Base-by-base conservation (phyloP, 129 eudicot genomes). In the Oenanthe sinensis region DNA sequence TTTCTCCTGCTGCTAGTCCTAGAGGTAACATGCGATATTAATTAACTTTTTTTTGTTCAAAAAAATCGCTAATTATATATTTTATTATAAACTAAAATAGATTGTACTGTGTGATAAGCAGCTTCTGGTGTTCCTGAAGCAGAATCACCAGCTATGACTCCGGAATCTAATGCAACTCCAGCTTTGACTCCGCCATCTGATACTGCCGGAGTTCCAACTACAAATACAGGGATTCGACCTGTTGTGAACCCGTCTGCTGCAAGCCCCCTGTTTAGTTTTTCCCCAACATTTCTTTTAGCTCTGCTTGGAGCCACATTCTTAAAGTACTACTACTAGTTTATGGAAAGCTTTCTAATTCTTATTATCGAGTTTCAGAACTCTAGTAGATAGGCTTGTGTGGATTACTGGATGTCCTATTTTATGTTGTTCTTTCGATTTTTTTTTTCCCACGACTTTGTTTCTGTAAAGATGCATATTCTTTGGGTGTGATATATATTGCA, bases 241-340 rank as follows among this genome's bases (percentile, higher is more conserved):
- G 81, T 82, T 54, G 77, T 86, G 77, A 88, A 85, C 20, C 87
- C 96, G 15, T 88, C 98, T 12, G 89, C 88, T 17, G 93, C 92
- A 62, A 62, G 48, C 46, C 84, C 87, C 3, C 67, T 85, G 48
- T 78, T 80, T 20, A 79, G 81, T 43, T 30, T 79, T 81, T 81
- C 88, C n/a, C 89, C 91, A 62, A 76, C 75, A 47, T 77, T 86
- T 80, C 67, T 87, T 44, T 79, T 93, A 10, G 83, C 79, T 20
- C 73, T 84, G 55, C 69, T 84, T 13, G 97, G 87, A 79, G 83
- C 72, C 69, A 65, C 75, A 16, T 80, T 84, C 69, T 75, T 87
- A 22, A 86, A 75, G 73, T 79, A 75, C 82, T 86, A 71, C 77
- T 80, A 75, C 42, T 60, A 65, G 71, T 33, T 28, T 4, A 11